These are phyloP conservation scores for Pilatotrama ljubarskyi DNA, from an alignment of 768 basidiomycete species.

Conservation along the genomic window DNA sequence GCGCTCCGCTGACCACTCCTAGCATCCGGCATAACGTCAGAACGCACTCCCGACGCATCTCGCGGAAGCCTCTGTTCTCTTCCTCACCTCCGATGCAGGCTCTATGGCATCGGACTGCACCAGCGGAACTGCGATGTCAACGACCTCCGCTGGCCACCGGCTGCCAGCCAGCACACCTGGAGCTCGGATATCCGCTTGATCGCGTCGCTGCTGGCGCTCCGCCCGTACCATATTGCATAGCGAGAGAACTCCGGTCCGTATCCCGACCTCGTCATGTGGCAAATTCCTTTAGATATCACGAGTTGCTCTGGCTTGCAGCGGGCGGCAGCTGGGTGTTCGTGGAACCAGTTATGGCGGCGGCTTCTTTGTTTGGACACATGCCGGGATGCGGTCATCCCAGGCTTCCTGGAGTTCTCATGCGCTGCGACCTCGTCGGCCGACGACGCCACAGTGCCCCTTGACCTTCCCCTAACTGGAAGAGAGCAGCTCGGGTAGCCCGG, in stretches of 20 bases:
- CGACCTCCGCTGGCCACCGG: not conserved
- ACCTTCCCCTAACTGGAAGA: not conserved
- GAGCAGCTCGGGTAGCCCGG: no score
- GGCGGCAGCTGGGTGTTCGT: not conserved
- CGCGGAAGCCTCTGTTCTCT: not conserved
- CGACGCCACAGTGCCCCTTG: not conserved
- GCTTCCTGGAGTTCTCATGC: not conserved
- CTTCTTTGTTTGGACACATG: not conserved
- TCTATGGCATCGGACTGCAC: not conserved
- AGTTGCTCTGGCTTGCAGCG: not conserved
- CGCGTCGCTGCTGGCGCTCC: not conserved
- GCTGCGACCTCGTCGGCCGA: not conserved
- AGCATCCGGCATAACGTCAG: not conserved
- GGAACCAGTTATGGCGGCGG: not conserved
- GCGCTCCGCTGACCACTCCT: not conserved
- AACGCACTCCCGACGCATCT: not conserved
- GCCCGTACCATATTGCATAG: not conserved
- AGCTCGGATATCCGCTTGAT: not conserved
- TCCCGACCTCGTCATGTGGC: constrained; percentile 1
- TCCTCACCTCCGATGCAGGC: no score
- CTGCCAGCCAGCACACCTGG: not conserved
- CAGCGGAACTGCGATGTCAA: constrained; percentile 9
- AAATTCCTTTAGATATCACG: not conserved
- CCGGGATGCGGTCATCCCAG: not conserved
- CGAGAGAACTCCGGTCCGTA: not conserved